Evolutionary conservation across 768 basidiomycete species (phyloP).

Genomic region (Suillus ampliporus): DNA sequence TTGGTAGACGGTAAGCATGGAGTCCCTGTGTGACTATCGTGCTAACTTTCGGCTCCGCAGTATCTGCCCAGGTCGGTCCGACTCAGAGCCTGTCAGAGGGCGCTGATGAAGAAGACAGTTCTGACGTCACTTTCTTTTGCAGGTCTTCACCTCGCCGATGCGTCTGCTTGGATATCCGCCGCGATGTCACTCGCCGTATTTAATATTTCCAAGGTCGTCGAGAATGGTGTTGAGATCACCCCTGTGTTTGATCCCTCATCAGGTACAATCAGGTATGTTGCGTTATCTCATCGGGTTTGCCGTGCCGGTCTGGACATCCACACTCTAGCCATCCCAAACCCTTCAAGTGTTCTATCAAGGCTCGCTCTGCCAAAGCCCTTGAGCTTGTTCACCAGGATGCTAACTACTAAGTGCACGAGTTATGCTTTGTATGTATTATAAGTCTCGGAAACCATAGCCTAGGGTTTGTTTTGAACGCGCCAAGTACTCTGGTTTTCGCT

Average conservation of each 20-base stretch:
- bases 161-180: conserved; percentile 51
- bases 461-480: too few species aligned
- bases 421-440: too few species aligned
- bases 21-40: conserved; percentile 10
- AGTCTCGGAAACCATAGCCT: too few species aligned
- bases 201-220: conserved; percentile 49
- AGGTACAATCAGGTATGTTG: conserved; percentile 66
- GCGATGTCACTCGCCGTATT: conserved; percentile 54
- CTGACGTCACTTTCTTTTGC: conserved; percentile 26
- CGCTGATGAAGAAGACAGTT: conserved; percentile 18
- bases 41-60: conserved; percentile 17
- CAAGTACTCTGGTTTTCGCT: too few species aligned
- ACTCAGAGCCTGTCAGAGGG: background rate
- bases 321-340: conserved; percentile 60
- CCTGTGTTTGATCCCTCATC: conserved; percentile 62
- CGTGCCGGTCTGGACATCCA: background rate
- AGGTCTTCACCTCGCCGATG: conserved; percentile 58
- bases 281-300: background rate
- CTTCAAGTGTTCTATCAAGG: conserved; percentile 64
- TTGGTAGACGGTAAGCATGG: conserved; percentile 60
- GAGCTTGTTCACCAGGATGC: conserved; percentile 57
- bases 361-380: conserved; percentile 61
- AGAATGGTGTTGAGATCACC: conserved; percentile 52
- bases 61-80: conserved; percentile 35
- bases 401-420: conserved; percentile 17